Percentiles rank a stretch among this genome's conserved stretches.
Evolutionary conservation across 225 moss, liverwort and hornwort species (phyloP).

Genomic region (Pseudisothecium myosuroides): DNA sequence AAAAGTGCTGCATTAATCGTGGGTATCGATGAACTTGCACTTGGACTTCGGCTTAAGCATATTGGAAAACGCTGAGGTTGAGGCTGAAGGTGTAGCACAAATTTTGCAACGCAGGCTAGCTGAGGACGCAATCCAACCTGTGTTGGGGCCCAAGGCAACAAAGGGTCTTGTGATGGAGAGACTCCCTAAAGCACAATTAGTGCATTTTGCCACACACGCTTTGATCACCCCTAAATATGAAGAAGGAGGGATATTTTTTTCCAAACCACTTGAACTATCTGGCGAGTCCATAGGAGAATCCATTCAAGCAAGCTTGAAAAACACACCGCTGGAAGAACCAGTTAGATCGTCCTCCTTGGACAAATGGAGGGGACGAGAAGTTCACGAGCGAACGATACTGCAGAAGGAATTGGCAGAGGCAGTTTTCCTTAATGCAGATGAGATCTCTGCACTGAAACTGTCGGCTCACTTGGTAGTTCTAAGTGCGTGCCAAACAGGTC

Average conservation of each 20-base stretch:
- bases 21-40: neutral
- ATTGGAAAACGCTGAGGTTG: neutral
- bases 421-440: neutral
- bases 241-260: neutral
- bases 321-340: neutral
- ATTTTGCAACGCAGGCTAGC: neutral
- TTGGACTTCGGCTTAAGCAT: neutral
- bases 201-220: conserved; percentile 8
- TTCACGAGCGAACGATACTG: neutral
- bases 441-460: conserved; percentile 1
- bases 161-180: neutral
- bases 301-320: neutral
- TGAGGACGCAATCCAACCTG: neutral
- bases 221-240: neutral
- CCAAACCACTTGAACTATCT: neutral
- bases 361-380: neutral
- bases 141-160: neutral
- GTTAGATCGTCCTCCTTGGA: neutral
- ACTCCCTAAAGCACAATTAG: neutral
- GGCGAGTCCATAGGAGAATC: neutral
- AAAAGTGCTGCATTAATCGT: neutral
- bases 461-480: conserved; percentile 31
- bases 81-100: neutral
- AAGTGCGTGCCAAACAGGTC: conserved; percentile 30
- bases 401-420: neutral